These are phyloP conservation scores for Trapa bicornis DNA, from an alignment of 345 rosid genomes.

Conservation along the genomic window DNA sequence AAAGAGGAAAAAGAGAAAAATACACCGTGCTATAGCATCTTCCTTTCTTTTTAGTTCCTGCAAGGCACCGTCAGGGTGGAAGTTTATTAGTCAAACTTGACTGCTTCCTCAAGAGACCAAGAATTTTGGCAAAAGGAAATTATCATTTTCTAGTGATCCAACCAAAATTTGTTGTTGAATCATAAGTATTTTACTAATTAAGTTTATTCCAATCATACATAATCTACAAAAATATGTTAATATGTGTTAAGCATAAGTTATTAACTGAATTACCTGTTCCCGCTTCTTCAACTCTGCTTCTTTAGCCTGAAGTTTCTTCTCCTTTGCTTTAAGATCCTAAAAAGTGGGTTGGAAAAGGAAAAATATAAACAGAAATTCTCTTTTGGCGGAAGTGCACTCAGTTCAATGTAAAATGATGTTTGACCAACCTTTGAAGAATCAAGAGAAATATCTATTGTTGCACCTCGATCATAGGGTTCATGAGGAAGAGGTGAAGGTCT, in stretches of 20 bases:
- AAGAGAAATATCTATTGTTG: conserved; percentile 78
- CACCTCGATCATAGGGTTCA: conserved; percentile 83
- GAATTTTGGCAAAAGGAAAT: not conserved
- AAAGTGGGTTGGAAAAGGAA: conserved; percentile 7
- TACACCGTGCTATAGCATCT: conserved; percentile 65
- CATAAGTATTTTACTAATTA: not conserved
- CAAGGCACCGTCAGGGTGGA: conserved; percentile 9
- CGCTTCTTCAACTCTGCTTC: conserved; percentile 76
- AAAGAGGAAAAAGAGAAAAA: not conserved
- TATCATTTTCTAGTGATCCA: not conserved
- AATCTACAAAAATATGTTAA: not conserved
- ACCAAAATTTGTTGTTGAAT: conserved; percentile 1
- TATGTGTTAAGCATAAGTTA: not conserved
- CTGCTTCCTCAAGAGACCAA: not conserved
- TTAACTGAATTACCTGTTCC: conserved; percentile 51
- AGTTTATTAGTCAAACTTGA: not conserved
- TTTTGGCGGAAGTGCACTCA: not conserved
- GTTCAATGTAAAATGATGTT: conserved; percentile 3
- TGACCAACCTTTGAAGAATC: conserved; percentile 46
- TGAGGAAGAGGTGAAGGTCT: conserved; percentile 87
- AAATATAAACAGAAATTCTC: not conserved
- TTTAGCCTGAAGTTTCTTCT: conserved; percentile 86
- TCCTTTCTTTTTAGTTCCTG: conserved; percentile 86
- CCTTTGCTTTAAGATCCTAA: conserved; percentile 76
- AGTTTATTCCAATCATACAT: not conserved